Base-by-base conservation (phyloP, 2,329 filamentous ascomycete genomes). In the Zymoseptoria ardabiliae region DNA sequence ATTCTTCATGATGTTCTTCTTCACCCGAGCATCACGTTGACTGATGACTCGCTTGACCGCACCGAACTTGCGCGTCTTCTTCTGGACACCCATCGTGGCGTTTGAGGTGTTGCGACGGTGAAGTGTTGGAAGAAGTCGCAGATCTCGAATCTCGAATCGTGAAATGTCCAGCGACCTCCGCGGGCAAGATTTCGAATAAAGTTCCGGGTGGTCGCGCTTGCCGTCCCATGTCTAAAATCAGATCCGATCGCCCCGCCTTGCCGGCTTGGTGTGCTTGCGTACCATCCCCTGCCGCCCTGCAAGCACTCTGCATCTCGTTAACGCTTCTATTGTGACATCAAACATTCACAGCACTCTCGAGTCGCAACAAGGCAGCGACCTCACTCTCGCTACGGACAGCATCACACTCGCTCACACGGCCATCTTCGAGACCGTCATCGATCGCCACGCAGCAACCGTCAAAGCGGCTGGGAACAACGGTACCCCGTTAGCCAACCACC, bases 1-100 rank as follows among this genome's bases (percentile, higher is more conserved):
- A 59, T 81, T 84, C 68, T 87, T 88, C 69, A 82, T 77, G 68
- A 88, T 83, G 76, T 95, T 95, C 76, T 90, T 87, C 75, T 93
- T 91, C 73, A 95, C 80, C 58, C 91, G 82, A 52, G 84, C 85
- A 79, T 97, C 92, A 60, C 86, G 85, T 70, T 89, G 85, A 54
- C 89, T 87, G 68, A 97, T 91, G 56, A 96, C 79, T 67, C 90
- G 82, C 79, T 96, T 95, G 71, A 91, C 85, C 76, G 84, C 66
- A 41, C 86, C 93, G 74, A 96, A 97, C 79, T 97, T 97, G 79
- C 92, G 86, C 56, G 90, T 96, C 74, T 87, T 90, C 80, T 96
- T 96, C 64, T 87, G 85, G 67, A 91, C 85, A 77, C 91, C 92
- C 93, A 97, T 97, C 41, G 4, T 67, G 57, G 28, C 17, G 17